phyloP scores from a whole-genome alignment of 2,329 filamentous ascomycete genomes.

The Penicillium sp. region DNA sequence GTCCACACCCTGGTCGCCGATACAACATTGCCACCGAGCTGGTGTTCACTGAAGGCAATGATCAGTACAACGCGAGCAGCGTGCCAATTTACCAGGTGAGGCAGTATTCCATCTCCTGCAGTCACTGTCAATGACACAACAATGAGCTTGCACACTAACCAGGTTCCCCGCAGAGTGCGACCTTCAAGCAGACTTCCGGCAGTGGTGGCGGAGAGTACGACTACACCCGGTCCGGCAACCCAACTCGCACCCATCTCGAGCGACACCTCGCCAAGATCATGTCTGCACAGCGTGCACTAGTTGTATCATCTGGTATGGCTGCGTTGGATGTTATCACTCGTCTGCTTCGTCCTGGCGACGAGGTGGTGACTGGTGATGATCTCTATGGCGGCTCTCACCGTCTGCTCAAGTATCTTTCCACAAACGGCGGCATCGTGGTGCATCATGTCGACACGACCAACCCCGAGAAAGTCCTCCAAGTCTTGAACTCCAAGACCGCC shows the following conservation, averaged over 20 bases:
- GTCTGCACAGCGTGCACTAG: slow-evolving; percentile 84
- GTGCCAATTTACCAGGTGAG: slow-evolving; percentile 86
- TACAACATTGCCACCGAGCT: slow-evolving; percentile 95
- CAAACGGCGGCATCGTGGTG: slow-evolving; percentile 84
- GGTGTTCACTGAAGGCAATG: slow-evolving; percentile 90
- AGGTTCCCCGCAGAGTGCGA: slow-evolving; percentile 60
- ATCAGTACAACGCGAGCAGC: slow-evolving; percentile 95
- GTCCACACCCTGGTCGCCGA: slow-evolving; percentile 74
- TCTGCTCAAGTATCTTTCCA: slow-evolving; percentile 82
- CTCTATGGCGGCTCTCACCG: slow-evolving; percentile 94
- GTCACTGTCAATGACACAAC: neutral
- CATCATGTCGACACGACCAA: slow-evolving; percentile 94
- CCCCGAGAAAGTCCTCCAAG: slow-evolving; percentile 61
- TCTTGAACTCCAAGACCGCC: slow-evolving; percentile 72
- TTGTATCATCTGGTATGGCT: slow-evolving; percentile 95
- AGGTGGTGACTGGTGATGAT: slow-evolving; percentile 95
- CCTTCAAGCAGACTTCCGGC: slow-evolving; percentile 88
- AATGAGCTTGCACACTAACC: too few relatives aligned
- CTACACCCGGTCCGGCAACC: slow-evolving; percentile 96
- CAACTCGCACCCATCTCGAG: slow-evolving; percentile 91
- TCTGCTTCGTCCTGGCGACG: slow-evolving; percentile 82
- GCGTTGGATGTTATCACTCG: slow-evolving; percentile 94
- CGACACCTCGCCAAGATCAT: slow-evolving; percentile 98
- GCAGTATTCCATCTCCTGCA: neutral
- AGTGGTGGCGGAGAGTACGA: slow-evolving; percentile 85